Evolutionary conservation across 768 basidiomycete species (phyloP), one percentile per base, ranked within the genome.

Genomic region (Tricholoma sp.): DNA sequence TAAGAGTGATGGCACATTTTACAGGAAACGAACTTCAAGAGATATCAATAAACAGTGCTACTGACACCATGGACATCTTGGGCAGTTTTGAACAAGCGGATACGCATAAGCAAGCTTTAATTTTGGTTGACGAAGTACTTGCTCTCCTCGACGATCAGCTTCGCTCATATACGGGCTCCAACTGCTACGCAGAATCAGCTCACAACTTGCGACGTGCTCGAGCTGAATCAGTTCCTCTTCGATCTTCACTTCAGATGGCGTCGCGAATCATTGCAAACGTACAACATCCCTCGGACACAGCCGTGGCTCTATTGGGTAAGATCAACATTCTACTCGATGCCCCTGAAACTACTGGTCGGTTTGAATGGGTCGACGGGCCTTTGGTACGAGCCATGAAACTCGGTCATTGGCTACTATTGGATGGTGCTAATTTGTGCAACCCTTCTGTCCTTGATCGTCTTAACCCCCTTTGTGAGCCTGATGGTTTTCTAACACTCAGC

Each of bases 351-450:
- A 68, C 68, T 9, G 84, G 87, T 34, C 81, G 79, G 13, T 97
- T 99, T 65, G 89, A 91, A 65, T 99, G 97, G 97, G 78, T 94
- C 3, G 96, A 99, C 67, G 97, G 97, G 0, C 92, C 94, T 8
- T 77, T 99, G 29, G 77, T 97, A 49, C 80, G 75, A 48, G 94
- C 97, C 1, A 83, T 98, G 76, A 91, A 87, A 66, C 72, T 77
- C 9, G 97, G 97, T 3, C 79, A 88, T 63, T 98, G 97, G 95
- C 73, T 96, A 45, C 74, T 97, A 44, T 80, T 99, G 54, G 93
- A 97, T 60, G 88, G 86, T 54, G 95, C 97, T 44, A 99, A 99
- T 65, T 78, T 94, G 15, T 99, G 97, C 74, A 95, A 84, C 59
- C 86, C 96, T 1, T 96, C 97, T 11, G 94, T 99, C 13, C 82